A percentile compares a stretch with the other conserved stretches of the same genome.
Conservation (phyloP, 805 yeast species). For the Yarrowia osloensis region DNA sequence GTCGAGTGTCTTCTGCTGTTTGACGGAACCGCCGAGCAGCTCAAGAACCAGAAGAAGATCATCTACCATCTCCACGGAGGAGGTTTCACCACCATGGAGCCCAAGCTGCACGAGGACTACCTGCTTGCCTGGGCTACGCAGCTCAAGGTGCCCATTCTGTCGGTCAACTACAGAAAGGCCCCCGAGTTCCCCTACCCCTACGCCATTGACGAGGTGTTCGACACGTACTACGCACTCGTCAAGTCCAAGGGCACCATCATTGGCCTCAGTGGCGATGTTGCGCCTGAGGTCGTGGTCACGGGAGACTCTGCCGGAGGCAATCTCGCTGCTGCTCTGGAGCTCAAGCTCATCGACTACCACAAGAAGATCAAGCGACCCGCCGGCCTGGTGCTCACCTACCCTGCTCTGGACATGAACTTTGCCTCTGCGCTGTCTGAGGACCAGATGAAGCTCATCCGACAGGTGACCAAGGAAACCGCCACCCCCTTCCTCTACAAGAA, state of each 20-base stretch:
- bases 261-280: slow-evolving; percentile 31
- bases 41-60: slow-evolving; percentile 35
- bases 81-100: slow-evolving; percentile 40
- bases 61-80: slow-evolving; percentile 39
- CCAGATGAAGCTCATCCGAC: slow-evolving; percentile 37
- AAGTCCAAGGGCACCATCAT: slow-evolving; percentile 32
- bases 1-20: slow-evolving; percentile 36
- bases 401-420: slow-evolving; percentile 39
- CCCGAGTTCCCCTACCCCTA: slow-evolving; percentile 56
- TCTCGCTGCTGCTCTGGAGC: slow-evolving; percentile 41
- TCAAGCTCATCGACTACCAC: slow-evolving; percentile 33
- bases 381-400: slow-evolving; percentile 38
- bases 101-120: slow-evolving; percentile 38
- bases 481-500: slow-evolving; percentile 32
- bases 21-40: slow-evolving; percentile 38
- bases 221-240: slow-evolving; percentile 37
- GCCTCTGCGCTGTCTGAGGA: slow-evolving; percentile 37
- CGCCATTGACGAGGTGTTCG: slow-evolving; percentile 44
- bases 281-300: slow-evolving; percentile 45
- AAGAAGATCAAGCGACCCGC: slow-evolving; percentile 34
- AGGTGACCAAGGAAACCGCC: slow-evolving; percentile 34
- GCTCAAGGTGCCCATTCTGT: slow-evolving; percentile 37
- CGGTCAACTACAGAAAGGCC: slow-evolving; percentile 54
- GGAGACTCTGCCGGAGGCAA: slow-evolving; percentile 53
- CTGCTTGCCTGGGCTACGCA: slow-evolving; percentile 35